Evolutionary conservation across 805 yeast genomes (phyloP), one percentile per base, ranked within the genome.

Genomic region (Saccharomyces cerevisiae): DNA sequence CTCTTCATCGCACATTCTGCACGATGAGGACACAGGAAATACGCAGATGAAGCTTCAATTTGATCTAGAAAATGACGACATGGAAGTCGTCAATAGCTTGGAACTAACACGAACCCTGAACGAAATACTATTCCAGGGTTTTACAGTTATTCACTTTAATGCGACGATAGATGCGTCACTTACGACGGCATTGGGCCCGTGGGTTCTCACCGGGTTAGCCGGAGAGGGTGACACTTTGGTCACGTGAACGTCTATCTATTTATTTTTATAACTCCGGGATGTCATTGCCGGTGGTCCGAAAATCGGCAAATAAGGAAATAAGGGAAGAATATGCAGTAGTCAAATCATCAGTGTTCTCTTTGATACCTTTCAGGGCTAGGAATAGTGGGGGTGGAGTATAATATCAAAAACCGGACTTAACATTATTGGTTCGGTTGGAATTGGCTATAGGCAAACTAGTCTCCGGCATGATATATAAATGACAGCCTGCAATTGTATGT

Each of bases 91-190:
- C 0, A 70, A 80, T 56, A 63, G 70, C 31, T 51, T 70, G 2
- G 73, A 71, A 32, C 74, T 80, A 54, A 72, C 78, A 0, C 61
- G 67, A 46, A 76, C 80, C 11, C 64, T 77, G n/a, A 71, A 72
- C 46, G 74, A 74, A 41, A 67, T 80, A 1, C 51, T 80, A 26
- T 54, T 66, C 6, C 53, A 55, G 2, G 84, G 84, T 0, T 62
- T 68, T n/a, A 70, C 77, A 0, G 29, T 28, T 10, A 62, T 67
- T 1, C 57, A 56, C 46, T 57, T 67, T n/a, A 55, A 55, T 8
- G 61, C 63, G 13, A 50, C 54, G 9, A 43, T 67, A 6, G 72
- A 68, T 53, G 49, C 68, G 5, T 59, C 66, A 46, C 48, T 64
- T 1, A 54, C 55, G 3, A 64, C 66, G 28, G 51, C 57, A 3